Percentiles rank a stretch among this genome's conserved stretches.
phyloP scores from a whole-genome alignment of 169 alveolate genomes.

The Eimeria falciformis region DNA sequence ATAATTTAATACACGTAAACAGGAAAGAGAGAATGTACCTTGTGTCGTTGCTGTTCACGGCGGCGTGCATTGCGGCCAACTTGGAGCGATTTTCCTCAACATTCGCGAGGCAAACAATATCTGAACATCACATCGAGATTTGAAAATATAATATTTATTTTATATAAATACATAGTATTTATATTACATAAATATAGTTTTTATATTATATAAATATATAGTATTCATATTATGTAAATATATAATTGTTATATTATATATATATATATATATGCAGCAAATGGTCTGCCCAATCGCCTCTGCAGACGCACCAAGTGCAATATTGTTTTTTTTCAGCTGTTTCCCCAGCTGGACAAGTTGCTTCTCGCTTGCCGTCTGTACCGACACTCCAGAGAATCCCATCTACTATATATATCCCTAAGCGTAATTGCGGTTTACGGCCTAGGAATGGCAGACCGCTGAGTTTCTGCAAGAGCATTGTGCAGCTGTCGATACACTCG shows the following conservation, averaged over 20 bases:
- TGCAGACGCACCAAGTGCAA: slow-evolving; percentile 89
- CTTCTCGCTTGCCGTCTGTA: slow-evolving; percentile 74
- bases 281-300: too few relatives aligned
- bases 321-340: slow-evolving; percentile 90
- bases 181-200: too few relatives aligned
- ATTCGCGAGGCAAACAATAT: slow-evolving; percentile 91
- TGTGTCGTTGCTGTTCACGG: slow-evolving; percentile 87
- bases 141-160: too few relatives aligned
- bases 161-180: too few relatives aligned
- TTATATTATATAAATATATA: too few relatives aligned
- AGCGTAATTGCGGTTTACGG: neutral
- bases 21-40: too few relatives aligned
- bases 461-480: neutral
- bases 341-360: slow-evolving; percentile 90
- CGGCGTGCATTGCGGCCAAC: slow-evolving; percentile 86
- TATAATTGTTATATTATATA: too few relatives aligned
- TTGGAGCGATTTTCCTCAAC: slow-evolving; percentile 86
- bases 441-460: neutral
- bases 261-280: too few relatives aligned
- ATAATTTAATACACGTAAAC: too few relatives aligned
- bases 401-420: too few relatives aligned
- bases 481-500: neutral
- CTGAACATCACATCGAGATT: slow-evolving; percentile 7
- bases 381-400: neutral
- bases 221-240: too few relatives aligned